These are phyloP conservation scores for Cucurbitaria berberidis DNA, from an alignment of 2,329 filamentous ascomycete genomes.

Conservation along the genomic window DNA sequence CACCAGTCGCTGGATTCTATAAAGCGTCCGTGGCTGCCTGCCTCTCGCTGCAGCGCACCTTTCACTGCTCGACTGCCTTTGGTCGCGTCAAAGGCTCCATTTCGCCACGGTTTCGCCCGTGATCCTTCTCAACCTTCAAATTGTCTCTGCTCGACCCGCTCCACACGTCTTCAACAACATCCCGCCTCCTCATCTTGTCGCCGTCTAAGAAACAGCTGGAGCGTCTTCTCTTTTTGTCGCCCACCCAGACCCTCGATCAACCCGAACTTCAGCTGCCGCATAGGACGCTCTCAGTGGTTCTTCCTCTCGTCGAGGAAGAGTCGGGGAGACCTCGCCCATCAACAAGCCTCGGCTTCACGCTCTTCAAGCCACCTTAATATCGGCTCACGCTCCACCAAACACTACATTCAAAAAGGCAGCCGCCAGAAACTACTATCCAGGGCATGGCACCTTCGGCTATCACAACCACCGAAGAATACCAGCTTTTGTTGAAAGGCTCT, in stretches of 20 bases:
- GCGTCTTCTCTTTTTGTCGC: conserved; percentile 52
- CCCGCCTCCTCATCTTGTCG: conserved; percentile 51
- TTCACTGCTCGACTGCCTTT: conserved; percentile 42
- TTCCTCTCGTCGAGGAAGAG: conserved; percentile 99
- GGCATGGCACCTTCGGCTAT: conserved; percentile 76
- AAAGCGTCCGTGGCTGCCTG: conserved; percentile 14
- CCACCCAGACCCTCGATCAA: conserved; percentile 60
- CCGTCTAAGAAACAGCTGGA: conserved; percentile 47
- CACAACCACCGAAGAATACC: conserved; percentile 53
- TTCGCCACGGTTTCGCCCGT: conserved; percentile 55
- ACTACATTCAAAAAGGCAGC: conserved; percentile 16
- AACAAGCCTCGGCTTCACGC: conserved; percentile 86
- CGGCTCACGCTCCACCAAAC: conserved; percentile 33
- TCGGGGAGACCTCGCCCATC: conserved; percentile 91
- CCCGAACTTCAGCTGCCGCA: conserved; percentile 93
- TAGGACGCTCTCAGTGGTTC: conserved; percentile 97
- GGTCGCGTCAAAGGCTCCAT: conserved; percentile 52
- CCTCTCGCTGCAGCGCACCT: conserved; percentile 13
- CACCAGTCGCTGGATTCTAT: conserved; percentile 6
- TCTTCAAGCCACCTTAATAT: conserved; percentile 95
- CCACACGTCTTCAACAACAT: conserved; percentile 59
- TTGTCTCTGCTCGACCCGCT: conserved; percentile 54
- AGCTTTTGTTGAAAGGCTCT: conserved; percentile 48
- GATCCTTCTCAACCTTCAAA: conserved; percentile 53
- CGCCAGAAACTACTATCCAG: conserved; percentile 50